Base-by-base conservation (phyloP, 2,329 filamentous ascomycete genomes). In the Venturia effusa region DNA sequence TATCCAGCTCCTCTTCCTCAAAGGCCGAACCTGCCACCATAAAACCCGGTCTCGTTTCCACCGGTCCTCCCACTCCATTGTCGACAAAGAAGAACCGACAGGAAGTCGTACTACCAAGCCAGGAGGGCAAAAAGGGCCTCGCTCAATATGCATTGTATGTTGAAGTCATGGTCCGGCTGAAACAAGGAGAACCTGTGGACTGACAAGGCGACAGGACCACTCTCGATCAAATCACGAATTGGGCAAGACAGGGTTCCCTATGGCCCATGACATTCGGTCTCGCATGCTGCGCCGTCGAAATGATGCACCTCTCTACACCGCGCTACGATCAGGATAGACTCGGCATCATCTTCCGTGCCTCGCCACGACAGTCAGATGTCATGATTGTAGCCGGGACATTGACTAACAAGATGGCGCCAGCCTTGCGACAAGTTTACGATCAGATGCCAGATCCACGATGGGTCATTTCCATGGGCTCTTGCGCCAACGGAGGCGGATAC, bases 321-420 rank as follows among this genome's bases (percentile, higher is more conserved):
- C 88, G 90, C 43, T 95, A 95, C 83, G 90, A 95, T 73, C 90
- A 94, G 74, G 91, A 96, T 79, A 86, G 91, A 59, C 82, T 94
- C 65, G 91, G 91, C 71, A 95, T 95, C 74, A 95, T 95, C 75
- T 95, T 95, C 84, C 88, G 91, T 71, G 91, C 90, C 65, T 93
- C 89, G 11, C 91, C 91, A 4, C 88, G 91, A 67, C 91, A 96
- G 77, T 90, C 90, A 65, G 92, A 96, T 75, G 88, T 96, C 68
- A 95, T 96, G 90, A 94, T 96, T 71, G 92, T 96, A 37, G 91
- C 92, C 32, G 92, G 92, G 66, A 96, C 92, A 37, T 83, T 96
- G 67, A 95, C 90, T 70, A 96, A 96, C 82, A 96, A 96, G 81
- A 96, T 96, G 92, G 91, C 90, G 0, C 90, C 92, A 1, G 92